A percentile compares a stretch with the other conserved stretches of the same genome.
Conservation (phyloP, 1,139 yeast species). For the Candida labiduridarum region DNA sequence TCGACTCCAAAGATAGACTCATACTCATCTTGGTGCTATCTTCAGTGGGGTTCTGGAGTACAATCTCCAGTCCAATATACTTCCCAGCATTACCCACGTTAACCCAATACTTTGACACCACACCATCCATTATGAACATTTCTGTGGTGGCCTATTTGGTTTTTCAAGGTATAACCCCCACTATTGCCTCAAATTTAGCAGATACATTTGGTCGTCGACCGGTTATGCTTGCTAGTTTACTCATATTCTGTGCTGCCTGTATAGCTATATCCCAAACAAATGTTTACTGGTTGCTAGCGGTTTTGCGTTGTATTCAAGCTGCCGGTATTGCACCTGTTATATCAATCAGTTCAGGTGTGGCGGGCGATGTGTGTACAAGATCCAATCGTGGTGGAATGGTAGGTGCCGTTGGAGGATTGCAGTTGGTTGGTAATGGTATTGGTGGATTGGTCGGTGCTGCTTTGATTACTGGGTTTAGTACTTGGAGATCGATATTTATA, state of each 20-base stretch:
- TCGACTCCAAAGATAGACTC: conserved; percentile 18
- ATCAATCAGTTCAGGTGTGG: conserved; percentile 40
- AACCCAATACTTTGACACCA: conserved; percentile 26
- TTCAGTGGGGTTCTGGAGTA: conserved; percentile 41
- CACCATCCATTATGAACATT: conserved; percentile 29
- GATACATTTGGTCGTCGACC: conserved; percentile 43
- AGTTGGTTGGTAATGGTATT: conserved; percentile 41
- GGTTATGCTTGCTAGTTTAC: conserved; percentile 28
- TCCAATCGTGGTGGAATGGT: conserved; percentile 44
- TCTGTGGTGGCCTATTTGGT: conserved; percentile 42
- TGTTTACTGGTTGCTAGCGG: conserved; percentile 38
- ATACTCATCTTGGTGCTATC: conserved; percentile 29
- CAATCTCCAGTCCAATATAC: conserved; percentile 42
- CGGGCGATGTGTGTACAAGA: conserved; percentile 43
- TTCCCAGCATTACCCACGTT: conserved; percentile 45
- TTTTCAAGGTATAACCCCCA: conserved; percentile 41
- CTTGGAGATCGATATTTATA: conserved; percentile 43
- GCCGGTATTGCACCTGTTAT: conserved; percentile 45
- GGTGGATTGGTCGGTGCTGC: conserved; percentile 46
- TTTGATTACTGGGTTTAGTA: conserved; percentile 27
- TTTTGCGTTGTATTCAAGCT: conserved; percentile 43
- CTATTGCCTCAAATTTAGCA: conserved; percentile 36
- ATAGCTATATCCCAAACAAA: conserved; percentile 38
- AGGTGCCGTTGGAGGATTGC: conserved; percentile 38
- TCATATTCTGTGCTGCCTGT: conserved; percentile 34